Percentiles rank a stretch among this genome's conserved stretches.
These are phyloP conservation scores for Eucalyptus dawsonii DNA, from an alignment of 345 rosid genomes.

Conservation along the genomic window DNA sequence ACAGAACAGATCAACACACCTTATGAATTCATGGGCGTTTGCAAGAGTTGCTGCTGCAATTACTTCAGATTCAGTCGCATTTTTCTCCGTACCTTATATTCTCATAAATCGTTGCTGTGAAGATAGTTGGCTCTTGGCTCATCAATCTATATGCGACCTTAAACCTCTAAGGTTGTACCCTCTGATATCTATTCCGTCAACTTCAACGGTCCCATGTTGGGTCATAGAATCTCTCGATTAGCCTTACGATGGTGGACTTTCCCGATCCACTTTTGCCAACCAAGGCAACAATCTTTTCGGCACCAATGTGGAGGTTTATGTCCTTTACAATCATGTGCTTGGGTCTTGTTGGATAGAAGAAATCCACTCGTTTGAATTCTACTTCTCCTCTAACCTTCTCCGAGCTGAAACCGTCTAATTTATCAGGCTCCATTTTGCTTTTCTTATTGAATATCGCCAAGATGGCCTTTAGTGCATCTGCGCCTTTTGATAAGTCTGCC, in stretches of 20 bases:
- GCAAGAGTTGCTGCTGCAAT: constrained; percentile 22
- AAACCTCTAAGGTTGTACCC: constrained; percentile 2
- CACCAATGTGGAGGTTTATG: constrained; percentile 8
- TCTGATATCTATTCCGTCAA: constrained; percentile 9
- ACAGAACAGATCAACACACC: background rate
- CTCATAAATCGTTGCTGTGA: constrained; percentile 6
- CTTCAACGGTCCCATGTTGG: background rate
- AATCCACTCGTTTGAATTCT: constrained; percentile 12
- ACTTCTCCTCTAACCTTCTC: constrained; percentile 5
- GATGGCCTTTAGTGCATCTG: constrained; percentile 4
- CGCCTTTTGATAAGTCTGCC: constrained; percentile 11
- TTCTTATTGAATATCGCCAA: constrained; percentile 5
- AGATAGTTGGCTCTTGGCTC: constrained; percentile 13
- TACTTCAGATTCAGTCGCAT: constrained; percentile 11
- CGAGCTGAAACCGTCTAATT: background rate
- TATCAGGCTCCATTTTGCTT: constrained; percentile 11
- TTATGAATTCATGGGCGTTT: constrained; percentile 14
- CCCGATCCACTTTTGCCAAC: constrained; percentile 14
- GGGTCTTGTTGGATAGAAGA: constrained; percentile 18
- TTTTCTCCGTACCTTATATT: constrained; percentile 8
- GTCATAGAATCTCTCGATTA: constrained; percentile 20
- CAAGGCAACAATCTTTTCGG: constrained; percentile 5
- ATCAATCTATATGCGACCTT: constrained; percentile 3
- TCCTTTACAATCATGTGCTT: constrained; percentile 8
- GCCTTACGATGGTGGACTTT: constrained; percentile 9